phyloP scores from a whole-genome alignment of 1,284 basidiomycete species.

The Coniferiporia sulphurascens region DNA sequence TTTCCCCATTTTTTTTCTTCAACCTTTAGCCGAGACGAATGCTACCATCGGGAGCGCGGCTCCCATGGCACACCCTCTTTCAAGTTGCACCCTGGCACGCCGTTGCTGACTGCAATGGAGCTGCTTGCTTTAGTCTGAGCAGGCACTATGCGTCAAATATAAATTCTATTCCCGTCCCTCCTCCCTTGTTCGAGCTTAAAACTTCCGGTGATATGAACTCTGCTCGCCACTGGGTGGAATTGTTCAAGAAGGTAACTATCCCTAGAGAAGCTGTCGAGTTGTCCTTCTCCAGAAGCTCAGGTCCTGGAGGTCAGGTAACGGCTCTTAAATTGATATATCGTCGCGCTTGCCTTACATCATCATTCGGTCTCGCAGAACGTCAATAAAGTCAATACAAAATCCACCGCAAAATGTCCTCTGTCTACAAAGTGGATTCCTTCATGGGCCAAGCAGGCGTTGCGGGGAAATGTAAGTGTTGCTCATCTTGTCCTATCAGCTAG shows the following conservation, averaged over 20 bases:
- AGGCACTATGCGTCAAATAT: not conserved
- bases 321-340: constrained; percentile 15
- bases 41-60: too few species aligned
- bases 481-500: not conserved
- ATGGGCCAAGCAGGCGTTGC: constrained; percentile 54
- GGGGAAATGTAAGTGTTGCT: constrained; percentile 41
- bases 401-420: constrained; percentile 52
- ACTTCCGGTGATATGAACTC: constrained; percentile 37
- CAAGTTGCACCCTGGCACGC: not conserved
- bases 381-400: constrained; percentile 80
- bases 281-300: constrained; percentile 68
- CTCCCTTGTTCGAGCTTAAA: constrained; percentile 29
- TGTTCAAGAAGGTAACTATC: constrained; percentile 40
- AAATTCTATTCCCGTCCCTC: constrained; percentile 31
- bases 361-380: constrained; percentile 51
- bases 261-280: constrained; percentile 51
- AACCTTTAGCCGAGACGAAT: too few species aligned
- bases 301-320: constrained; percentile 71
- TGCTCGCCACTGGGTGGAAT: constrained; percentile 48
- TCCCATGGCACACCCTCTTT: not conserved
- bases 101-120: not conserved
- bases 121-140: too few species aligned
- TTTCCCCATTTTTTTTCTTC: too few species aligned
- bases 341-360: not conserved
- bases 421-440: constrained; percentile 60